Evolutionary conservation across 176 grass and related monocot species (phyloP).

Genomic region (Eremochloa ophiuroides): DNA sequence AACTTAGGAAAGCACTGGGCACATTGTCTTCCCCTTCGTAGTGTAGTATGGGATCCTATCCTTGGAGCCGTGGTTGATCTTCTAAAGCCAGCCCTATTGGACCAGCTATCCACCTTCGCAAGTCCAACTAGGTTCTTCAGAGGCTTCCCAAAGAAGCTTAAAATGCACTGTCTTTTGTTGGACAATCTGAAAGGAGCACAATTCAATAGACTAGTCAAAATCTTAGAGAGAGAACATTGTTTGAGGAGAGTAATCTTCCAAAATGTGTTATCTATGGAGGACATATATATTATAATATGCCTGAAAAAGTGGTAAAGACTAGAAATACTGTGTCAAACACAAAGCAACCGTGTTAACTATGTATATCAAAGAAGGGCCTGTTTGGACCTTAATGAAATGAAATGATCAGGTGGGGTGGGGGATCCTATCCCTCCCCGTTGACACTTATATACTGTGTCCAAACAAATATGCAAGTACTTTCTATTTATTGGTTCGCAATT

Average conservation of each 20-base stretch:
- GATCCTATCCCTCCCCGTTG: too few species aligned
- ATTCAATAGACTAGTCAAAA: neutral
- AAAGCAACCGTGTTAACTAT: too few species aligned
- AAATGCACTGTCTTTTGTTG: neutral
- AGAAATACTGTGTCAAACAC: neutral
- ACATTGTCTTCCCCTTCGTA: conserved; percentile 52
- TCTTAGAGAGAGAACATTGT: neutral
- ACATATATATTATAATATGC: neutral
- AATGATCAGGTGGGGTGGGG: too few species aligned
- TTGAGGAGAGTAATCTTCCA: neutral
- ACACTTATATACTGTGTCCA: too few species aligned
- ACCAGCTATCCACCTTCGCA: conserved; percentile 52
- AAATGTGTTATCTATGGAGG: neutral
- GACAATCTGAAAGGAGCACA: conserved; percentile 17
- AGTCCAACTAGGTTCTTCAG: conserved; percentile 32
- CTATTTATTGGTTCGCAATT: neutral
- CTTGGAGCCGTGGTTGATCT: conserved; percentile 71
- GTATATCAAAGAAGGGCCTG: too few species aligned
- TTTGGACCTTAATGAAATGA: too few species aligned
- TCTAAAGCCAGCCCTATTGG: conserved; percentile 71
- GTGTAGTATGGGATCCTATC: conserved; percentile 47
- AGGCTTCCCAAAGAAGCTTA: conserved; percentile 6
- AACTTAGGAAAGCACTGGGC: conserved; percentile 61
- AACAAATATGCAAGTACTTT: neutral
- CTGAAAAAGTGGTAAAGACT: neutral